Conservation (phyloP, 345 rosid genomes). For the Atalantia buxifolia region DNA sequence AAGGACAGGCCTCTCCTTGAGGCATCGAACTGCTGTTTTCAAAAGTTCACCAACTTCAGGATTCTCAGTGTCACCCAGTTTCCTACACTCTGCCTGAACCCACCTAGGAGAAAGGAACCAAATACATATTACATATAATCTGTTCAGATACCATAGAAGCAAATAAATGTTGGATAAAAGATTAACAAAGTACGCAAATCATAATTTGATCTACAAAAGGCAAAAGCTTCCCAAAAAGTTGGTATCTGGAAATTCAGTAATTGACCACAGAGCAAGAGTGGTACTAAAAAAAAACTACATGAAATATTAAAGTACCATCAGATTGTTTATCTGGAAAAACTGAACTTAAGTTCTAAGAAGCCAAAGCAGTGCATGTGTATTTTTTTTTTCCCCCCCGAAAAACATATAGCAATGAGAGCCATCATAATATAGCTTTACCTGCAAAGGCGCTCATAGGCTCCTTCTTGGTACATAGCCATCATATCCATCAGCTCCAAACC, state of each 20-base stretch:
- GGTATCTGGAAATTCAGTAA: background rate
- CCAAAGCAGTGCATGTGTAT: background rate
- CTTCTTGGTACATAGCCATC: conserved; percentile 99
- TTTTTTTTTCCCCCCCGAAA: too few species aligned
- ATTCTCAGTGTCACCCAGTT: conserved; percentile 87
- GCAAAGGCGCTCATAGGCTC: conserved; percentile 98
- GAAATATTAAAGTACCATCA: background rate
- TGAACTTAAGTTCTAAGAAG: background rate
- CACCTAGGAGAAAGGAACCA: conserved; percentile 55
- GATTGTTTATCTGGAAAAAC: background rate
- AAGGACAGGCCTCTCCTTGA: conserved; percentile 92
- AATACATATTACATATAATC: background rate
- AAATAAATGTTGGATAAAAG: background rate
- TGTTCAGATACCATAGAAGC: background rate
- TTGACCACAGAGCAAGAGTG: background rate
- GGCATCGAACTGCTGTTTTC: conserved; percentile 79
- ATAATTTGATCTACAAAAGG: background rate
- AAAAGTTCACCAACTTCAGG: conserved; percentile 89
- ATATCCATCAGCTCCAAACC: conserved; percentile 99
- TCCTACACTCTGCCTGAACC: conserved; percentile 99
- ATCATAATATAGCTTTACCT: conserved; percentile 41
- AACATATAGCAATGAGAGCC: background rate
- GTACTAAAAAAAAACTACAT: background rate
- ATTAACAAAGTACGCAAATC: background rate
- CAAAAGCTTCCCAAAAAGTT: background rate